Evolutionary conservation across 352 stramenopile genomes (phyloP).

Genomic region (Globisporangium radiosum): DNA sequence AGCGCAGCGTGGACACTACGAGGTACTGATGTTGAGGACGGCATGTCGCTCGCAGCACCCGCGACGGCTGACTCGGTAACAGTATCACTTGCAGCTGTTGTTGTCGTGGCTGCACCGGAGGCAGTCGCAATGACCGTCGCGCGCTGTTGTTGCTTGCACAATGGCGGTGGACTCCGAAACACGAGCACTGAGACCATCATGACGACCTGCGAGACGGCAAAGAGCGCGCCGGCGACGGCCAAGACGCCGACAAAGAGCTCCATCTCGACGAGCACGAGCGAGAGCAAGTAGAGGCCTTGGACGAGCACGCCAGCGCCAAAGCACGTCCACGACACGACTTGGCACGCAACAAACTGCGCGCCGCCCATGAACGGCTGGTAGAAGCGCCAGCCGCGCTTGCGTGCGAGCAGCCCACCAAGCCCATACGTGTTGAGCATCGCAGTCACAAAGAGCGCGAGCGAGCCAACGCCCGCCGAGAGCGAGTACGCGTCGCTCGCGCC

Average conservation of each 20-base stretch:
- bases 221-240: slow-evolving; percentile 49
- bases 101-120: background rate
- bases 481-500: slow-evolving; percentile 32
- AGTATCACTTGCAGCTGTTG: background rate
- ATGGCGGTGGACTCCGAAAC: slow-evolving; percentile 21
- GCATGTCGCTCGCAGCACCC: background rate
- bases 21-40: background rate
- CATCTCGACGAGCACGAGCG: slow-evolving; percentile 68
- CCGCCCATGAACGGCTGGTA: slow-evolving; percentile 81
- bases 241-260: slow-evolving; percentile 76
- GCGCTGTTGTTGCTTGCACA: too few species aligned
- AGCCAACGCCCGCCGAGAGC: slow-evolving; percentile 49
- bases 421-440: slow-evolving; percentile 81
- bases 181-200: slow-evolving; percentile 83
- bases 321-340: slow-evolving; percentile 75
- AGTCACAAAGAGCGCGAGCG: slow-evolving; percentile 63
- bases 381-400: slow-evolving; percentile 76
- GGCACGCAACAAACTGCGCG: slow-evolving; percentile 62
- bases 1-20: slow-evolving; percentile 24
- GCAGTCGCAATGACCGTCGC: background rate
- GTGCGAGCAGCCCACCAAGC: slow-evolving; percentile 60
- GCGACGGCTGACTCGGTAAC: background rate
- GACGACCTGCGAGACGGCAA: slow-evolving; percentile 59
- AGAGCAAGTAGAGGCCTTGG: slow-evolving; percentile 72
- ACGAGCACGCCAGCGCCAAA: slow-evolving; percentile 64